These are phyloP conservation scores for Pholiota microspora DNA, from an alignment of 768 basidiomycete species.

Conservation along the genomic window DNA sequence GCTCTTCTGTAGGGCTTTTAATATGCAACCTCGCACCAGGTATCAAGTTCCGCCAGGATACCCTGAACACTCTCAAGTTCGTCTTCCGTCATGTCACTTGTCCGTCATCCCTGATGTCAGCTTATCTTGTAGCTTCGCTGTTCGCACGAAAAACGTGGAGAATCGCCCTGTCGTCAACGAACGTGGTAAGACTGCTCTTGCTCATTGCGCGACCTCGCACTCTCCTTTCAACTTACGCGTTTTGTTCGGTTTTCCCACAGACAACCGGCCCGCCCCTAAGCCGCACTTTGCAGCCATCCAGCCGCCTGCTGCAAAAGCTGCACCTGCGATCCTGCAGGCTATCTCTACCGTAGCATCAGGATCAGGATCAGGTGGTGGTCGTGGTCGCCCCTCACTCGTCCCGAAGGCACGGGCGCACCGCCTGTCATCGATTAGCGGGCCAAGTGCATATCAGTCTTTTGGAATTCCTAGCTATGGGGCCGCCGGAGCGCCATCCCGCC, in stretches of 20 bases:
- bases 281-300: constrained; percentile 64
- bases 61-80: constrained; percentile 88
- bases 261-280: constrained; percentile 57
- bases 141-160: constrained; percentile 83
- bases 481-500: constrained; percentile 9
- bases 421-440: constrained; percentile 31
- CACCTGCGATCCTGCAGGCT: constrained; percentile 44
- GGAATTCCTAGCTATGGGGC: constrained; percentile 26
- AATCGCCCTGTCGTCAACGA: constrained; percentile 80
- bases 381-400: constrained; percentile 34
- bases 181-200: constrained; percentile 48
- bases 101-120: constrained; percentile 1
- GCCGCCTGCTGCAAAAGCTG: constrained; percentile 41
- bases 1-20: constrained; percentile 72
- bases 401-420: constrained; percentile 37
- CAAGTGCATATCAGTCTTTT: constrained; percentile 36
- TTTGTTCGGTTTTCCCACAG: constrained; percentile 30
- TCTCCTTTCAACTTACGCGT: constrained; percentile 14
- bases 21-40: constrained; percentile 90
- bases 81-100: constrained; percentile 16
- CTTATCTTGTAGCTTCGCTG: constrained; percentile 57
- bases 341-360: constrained; percentile 33
- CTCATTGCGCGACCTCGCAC: neutral
- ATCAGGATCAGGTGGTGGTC: constrained; percentile 23
- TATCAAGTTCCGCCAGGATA: constrained; percentile 79